Evolutionary conservation across 176 grass and related monocot species (phyloP), one percentile per base, ranked within the genome.

Genomic region (Poa annua): DNA sequence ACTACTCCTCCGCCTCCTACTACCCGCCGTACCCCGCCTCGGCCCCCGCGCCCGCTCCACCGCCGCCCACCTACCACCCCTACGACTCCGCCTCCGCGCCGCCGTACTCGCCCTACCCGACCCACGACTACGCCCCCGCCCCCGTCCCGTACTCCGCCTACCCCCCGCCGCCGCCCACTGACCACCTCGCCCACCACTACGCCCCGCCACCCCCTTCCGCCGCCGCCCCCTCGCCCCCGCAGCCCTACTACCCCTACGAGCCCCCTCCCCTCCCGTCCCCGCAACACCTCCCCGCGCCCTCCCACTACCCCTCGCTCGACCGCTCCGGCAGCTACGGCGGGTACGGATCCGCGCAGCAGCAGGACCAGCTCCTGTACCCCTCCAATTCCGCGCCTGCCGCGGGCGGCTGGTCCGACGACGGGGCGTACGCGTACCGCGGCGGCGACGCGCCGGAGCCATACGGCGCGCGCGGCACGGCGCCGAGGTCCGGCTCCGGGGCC

Each of bases 371-470:
- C 6, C 38, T 42, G 41, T 88, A 85, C 50, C 78, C 87, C 29
- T 75, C 86, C 54, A 91, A 91, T 12, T 11, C 66, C 3, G 63
- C 72, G 1, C 77, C 44, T 52, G 74, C 19, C 35, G 67, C 3
- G 21, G 81, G 39, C 72, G 81, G 79, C 3, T 87, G 78, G 71
- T 87, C 80, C 24, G 88, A 81, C 56, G 92, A 99, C 19, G 93
- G 96, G 3, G 96, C 85, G 8, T 98, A 93, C 90, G 91, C 87
- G 65, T 98, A 98, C 65, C 70, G 83, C 77, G 92, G 93, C 6
- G 91, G 93, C 6, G 75, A 88, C 4, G 76, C 82, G 79, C 71
- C 88, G 25, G 91, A 93, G 83, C 96, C 93, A 1, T 96, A 96
- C 42, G 96, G 96, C 8, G 81, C 93, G 2, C 87, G 96, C 83